Conservation (phyloP, 305 asterid genomes). For the Fraxinus baroniana region DNA sequence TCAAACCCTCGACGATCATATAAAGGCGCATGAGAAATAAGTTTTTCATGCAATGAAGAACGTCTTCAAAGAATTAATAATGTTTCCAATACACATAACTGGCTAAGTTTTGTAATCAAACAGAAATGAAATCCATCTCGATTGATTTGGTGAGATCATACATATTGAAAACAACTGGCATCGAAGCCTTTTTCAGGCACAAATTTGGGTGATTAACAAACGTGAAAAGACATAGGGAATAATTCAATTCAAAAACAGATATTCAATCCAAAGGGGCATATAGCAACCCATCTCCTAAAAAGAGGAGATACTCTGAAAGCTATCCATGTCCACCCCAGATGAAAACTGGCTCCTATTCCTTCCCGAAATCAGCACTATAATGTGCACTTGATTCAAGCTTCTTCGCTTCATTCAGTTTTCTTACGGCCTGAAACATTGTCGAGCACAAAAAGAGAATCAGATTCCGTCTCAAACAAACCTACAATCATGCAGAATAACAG, state of each 20-base stretch:
- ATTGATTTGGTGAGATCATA: neutral
- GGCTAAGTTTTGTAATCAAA: neutral
- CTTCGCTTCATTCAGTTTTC: constrained; percentile 87
- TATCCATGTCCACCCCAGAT: neutral
- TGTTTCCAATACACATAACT: neutral
- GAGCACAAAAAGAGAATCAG: constrained; percentile 11
- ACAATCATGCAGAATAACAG: neutral
- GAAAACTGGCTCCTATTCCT: constrained; percentile 41
- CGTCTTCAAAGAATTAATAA: neutral
- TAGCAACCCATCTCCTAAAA: neutral
- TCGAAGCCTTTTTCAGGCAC: neutral
- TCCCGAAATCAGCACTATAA: constrained; percentile 78
- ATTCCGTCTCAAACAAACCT: neutral
- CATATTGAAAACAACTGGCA: neutral
- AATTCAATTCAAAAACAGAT: neutral
- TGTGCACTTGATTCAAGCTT: constrained; percentile 91
- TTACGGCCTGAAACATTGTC: constrained; percentile 59
- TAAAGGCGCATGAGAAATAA: neutral
- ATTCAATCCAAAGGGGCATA: neutral
- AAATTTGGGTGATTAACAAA: neutral
- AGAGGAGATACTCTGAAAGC: neutral
- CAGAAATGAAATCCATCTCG: neutral
- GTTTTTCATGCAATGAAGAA: neutral
- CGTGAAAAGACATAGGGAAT: neutral
- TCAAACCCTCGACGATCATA: neutral